phyloP scores from a whole-genome alignment of 2,329 filamentous ascomycete species.

The Penicillium sp. region DNA sequence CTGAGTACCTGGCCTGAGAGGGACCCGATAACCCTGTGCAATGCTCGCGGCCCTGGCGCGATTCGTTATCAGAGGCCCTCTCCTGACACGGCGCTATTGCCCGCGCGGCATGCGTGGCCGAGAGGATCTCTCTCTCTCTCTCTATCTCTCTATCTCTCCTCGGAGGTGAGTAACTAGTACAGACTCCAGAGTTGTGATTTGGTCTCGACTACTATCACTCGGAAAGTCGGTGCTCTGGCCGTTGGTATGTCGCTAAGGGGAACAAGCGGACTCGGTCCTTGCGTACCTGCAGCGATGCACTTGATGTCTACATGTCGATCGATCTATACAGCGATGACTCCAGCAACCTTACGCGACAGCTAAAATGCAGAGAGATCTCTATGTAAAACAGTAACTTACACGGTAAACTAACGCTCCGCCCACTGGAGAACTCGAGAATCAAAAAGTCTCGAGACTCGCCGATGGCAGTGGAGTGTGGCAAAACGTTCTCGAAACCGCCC shows the following conservation, averaged over 20 bases:
- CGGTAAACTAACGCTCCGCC: not conserved
- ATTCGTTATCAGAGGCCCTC: slow-evolving; percentile 16
- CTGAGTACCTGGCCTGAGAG: slow-evolving; percentile 8
- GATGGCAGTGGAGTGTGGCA: slow-evolving; percentile 35
- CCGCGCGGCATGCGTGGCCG: not conserved
- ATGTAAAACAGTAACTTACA: not conserved
- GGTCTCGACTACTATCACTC: not conserved
- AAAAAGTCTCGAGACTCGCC: not conserved
- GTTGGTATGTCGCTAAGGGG: not conserved
- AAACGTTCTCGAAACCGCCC: slow-evolving; percentile 32
- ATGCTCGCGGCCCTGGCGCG: not conserved
- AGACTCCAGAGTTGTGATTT: too few relatives aligned
- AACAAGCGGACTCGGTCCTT: not conserved
- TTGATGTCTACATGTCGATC: too few relatives aligned
- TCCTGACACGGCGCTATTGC: not conserved
- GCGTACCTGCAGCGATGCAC: slow-evolving; percentile 2
- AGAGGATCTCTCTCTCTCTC: not conserved
- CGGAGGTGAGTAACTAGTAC: not conserved
- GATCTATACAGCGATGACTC: too few relatives aligned
- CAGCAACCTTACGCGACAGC: too few relatives aligned
- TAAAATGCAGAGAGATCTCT: too few relatives aligned
- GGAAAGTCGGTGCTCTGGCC: not conserved
- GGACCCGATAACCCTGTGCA: not conserved
- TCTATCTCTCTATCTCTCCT: not conserved
- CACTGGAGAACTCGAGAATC: not conserved